Percentiles rank a stretch among this genome's conserved stretches.
Evolutionary conservation across 371 early-diverging fungal species (phyloP).

Genomic region (Mucor circinelloides): DNA sequence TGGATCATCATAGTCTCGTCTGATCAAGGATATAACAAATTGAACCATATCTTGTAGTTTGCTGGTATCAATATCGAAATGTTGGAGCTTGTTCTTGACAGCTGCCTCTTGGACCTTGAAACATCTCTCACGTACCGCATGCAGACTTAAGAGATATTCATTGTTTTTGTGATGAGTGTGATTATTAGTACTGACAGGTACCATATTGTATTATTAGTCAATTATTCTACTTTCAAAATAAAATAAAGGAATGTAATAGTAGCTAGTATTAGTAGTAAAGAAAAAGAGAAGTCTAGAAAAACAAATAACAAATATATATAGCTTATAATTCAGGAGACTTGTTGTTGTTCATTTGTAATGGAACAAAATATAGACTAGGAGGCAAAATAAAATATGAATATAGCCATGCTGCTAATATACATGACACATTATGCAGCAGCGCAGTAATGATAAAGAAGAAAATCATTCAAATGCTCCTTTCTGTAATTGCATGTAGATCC

Average conservation of each 20-base stretch:
- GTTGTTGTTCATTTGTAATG: too few relatives aligned
- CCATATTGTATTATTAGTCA: not conserved
- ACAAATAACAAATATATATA: not conserved
- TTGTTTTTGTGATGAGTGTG: not conserved
- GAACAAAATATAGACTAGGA: not conserved
- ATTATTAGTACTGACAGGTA: not conserved
- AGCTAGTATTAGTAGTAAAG: not conserved
- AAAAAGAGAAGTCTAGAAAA: not conserved
- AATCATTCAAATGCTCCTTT: not conserved
- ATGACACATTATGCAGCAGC: not conserved
- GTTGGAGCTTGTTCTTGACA: slow-evolving; percentile 50
- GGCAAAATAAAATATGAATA: not conserved
- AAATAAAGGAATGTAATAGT: not conserved
- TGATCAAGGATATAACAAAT: slow-evolving; percentile 69
- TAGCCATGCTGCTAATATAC: too few relatives aligned
- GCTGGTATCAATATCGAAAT: slow-evolving; percentile 72
- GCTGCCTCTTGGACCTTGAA: slow-evolving; percentile 67
- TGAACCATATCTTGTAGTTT: slow-evolving; percentile 73
- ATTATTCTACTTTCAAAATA: slow-evolving; percentile 3
- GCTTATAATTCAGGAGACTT: not conserved
- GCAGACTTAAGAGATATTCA: slow-evolving; percentile 69
- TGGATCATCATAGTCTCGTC: slow-evolving; percentile 63
- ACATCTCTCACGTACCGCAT: slow-evolving; percentile 78
- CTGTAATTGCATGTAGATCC: not conserved
- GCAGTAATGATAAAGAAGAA: not conserved